Base-by-base conservation (phyloP, 2,329 filamentous ascomycete genomes). In the Paecilomyces dactylethromorphus region DNA sequence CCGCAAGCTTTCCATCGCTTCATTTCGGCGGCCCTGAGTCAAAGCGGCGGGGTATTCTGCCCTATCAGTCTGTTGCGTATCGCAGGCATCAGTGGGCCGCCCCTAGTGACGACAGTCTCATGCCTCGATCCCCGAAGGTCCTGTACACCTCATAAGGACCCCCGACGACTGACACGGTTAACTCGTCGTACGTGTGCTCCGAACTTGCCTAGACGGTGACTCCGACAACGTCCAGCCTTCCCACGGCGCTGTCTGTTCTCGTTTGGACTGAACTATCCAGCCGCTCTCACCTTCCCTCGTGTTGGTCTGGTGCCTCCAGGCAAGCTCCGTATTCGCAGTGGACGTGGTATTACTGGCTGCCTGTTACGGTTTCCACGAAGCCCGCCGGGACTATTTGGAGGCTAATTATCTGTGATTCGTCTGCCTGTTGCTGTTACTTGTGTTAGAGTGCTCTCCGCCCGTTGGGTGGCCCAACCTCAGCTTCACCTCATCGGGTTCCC, bases 401-500 rank as follows among this genome's bases (percentile, higher is more conserved):
- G 39, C 39, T 18, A 18, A 29, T 26, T 29, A 29, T 7, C 7
- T 7, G 39, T 45, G 39, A 45, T 18, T 45, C 39, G 39, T 45
- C 50, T 32, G n/a, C 29, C 13, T 32, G 26, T n/a, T 15, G 18
- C 32, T 31, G 24, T 50, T 54, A 8, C 32, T 15, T 45, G 39
- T 18, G 18, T 54, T 56, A n/a, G 8, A 12, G 3, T 26, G 10
- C 51, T 24, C 26, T 51, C 55, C 50, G 50, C 18, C 51, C 45
- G 45, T 52, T 52, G 45, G 51, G 53, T 53, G 39, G 15, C 32
- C 50, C 33, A 45, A 31, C 54, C 13, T 52, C 54, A 52, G 12
- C 56, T 56, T 31, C 39, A 52, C 22, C 58, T 53, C 53, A 32
- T 32, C 53, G 21, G 31, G 31, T 53, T 53, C n/a, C 39, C 22